These are phyloP conservation scores for Cystobasidium onofrii DNA, from an alignment of 768 basidiomycete species.

Conservation along the genomic window DNA sequence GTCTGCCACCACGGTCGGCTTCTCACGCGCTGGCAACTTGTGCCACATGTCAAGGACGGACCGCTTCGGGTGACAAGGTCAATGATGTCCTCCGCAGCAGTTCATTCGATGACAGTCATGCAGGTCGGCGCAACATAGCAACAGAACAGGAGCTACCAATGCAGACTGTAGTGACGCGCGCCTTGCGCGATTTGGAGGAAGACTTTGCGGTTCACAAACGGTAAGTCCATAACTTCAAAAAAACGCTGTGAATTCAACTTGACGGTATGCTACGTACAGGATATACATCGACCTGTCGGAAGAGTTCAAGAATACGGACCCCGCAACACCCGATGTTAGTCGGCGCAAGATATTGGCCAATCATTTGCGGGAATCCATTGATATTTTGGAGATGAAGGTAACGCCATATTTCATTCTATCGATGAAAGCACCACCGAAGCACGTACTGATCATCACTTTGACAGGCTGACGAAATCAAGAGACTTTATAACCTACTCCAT, in stretches of 20 bases:
- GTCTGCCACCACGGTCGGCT: constrained; percentile 50
- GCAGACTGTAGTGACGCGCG: constrained; percentile 74
- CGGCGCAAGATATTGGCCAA: constrained; percentile 78
- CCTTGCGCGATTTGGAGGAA: constrained; percentile 80
- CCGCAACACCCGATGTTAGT: constrained; percentile 61
- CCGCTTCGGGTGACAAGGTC: background rate
- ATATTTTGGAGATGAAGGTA: constrained; percentile 85
- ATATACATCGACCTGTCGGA: constrained; percentile 85
- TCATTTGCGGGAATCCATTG: constrained; percentile 83
- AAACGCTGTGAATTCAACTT: too few species aligned
- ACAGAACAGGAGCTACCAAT: constrained; percentile 55
- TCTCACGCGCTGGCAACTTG: constrained; percentile 59
- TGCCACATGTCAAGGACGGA: constrained; percentile 35
- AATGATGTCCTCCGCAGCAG: background rate
- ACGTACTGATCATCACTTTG: background rate
- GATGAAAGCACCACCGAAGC: too few species aligned
- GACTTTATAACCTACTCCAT: constrained; percentile 69
- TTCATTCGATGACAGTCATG: background rate
- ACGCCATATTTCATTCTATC: too few species aligned
- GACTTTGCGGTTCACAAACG: constrained; percentile 92
- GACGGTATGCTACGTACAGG: constrained; percentile 48
- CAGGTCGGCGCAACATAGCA: background rate
- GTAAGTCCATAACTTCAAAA: constrained; percentile 47
- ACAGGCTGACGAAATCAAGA: constrained; percentile 84
- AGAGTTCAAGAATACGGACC: constrained; percentile 82